These are phyloP conservation scores for Monilinia polystroma DNA, from an alignment of 2,329 filamentous ascomycete genomes.

Conservation along the genomic window DNA sequence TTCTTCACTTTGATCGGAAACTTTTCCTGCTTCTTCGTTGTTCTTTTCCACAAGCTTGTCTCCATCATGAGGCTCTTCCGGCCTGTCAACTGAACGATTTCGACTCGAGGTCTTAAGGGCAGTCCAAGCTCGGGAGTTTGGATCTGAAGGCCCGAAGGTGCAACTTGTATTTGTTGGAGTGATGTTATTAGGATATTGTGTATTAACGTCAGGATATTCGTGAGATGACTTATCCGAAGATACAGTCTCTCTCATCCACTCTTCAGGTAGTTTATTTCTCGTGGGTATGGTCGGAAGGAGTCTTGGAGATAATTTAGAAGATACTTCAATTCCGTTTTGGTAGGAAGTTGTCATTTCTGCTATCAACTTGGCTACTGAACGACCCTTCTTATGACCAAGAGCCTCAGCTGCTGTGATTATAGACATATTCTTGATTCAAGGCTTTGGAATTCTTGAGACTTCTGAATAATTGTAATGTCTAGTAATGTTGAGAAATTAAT, in stretches of 20 bases:
- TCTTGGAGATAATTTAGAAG: background rate
- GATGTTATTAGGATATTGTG: background rate
- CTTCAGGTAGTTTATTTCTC: background rate
- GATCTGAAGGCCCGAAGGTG: background rate
- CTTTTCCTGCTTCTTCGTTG: background rate
- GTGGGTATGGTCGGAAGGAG: too few relatives aligned
- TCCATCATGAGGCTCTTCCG: background rate
- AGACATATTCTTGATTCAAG: background rate
- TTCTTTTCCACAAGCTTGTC: accelerated
- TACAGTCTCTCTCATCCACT: background rate
- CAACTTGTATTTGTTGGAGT: background rate
- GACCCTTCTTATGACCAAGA: background rate
- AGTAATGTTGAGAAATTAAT: background rate
- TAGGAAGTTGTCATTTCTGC: accelerated
- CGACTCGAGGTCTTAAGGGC: background rate
- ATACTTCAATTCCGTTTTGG: background rate
- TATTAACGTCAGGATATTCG: accelerated
- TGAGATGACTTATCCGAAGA: too few relatives aligned
- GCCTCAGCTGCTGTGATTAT: background rate
- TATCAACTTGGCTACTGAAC: background rate
- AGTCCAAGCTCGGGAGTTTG: background rate
- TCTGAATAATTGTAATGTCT: too few relatives aligned
- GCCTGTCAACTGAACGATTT: background rate
- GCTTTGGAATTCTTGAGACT: accelerated
- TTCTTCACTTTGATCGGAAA: background rate